Evolutionary conservation across 345 rosid genomes (phyloP), one percentile per base, ranked within the genome.

Genomic region (Populus euphratica): DNA sequence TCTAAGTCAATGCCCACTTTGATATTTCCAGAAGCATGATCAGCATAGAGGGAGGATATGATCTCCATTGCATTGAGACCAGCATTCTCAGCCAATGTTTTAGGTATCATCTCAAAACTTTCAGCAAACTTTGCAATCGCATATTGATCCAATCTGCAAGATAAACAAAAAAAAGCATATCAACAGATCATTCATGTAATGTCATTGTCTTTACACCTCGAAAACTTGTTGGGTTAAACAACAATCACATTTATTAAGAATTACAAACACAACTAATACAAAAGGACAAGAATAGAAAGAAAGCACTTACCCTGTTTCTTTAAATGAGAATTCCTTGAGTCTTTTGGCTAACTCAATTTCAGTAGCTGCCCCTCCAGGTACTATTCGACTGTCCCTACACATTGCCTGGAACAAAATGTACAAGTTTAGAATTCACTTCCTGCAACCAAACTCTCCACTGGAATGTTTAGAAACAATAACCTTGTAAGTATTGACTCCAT

Each of bases 401-500:
- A 94, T 96, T 63, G 98, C 97, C 98, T 96, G 89, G 59, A 50
- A 73, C 6, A 52, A 41, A 36, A 69, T 33, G 25, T 23, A 41
- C 27, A 69, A 43, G 44, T 69, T 69, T 69, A 14, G 50, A 69
- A 39, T 41, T 43, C 5, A 31, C 10, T 33, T 10, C 9, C 12
- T 25, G 63, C 20, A 79, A 63, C 11, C 68, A 36, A 64, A 56
- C 23, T 44, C 20, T 43, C 61, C 17, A 68, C 71, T 9, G 69
- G 23, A 35, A 43, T 41, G 39, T 44, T 61, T 27, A 62, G 72
- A 14, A 83, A 61, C 80, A 76, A 74, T 70, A 77, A 96, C 99
- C 97, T 94, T 96, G 83, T 94, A 96, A 27, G 97, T 94, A 66
- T 96, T 96, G 69, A 96, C 99, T 84, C 99, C 99, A 82, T 96